phyloP scores from a whole-genome alignment of 768 basidiomycete species.

The Pleurotus djamor region DNA sequence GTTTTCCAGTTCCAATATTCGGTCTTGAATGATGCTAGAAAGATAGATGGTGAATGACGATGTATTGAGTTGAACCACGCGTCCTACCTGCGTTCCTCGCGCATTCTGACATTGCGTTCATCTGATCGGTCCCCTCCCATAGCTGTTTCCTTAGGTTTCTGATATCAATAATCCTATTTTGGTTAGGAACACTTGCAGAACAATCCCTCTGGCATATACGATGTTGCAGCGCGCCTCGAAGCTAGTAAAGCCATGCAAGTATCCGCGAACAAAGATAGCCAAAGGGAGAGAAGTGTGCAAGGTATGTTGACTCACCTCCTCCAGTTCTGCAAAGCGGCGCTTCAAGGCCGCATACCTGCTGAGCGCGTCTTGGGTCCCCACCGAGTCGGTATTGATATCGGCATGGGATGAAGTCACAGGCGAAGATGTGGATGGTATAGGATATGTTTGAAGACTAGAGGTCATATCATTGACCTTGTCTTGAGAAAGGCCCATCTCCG shows the following conservation, averaged over 20 bases:
- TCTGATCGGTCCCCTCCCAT: conserved; percentile 58
- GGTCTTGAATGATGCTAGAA: conserved; percentile 50
- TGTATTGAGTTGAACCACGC: background rate
- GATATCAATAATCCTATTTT: conserved; percentile 21
- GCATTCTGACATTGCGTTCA: conserved; percentile 60
- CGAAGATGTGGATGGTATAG: conserved; percentile 18
- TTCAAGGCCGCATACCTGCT: conserved; percentile 71
- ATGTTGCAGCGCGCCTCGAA: background rate
- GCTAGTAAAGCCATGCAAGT: background rate
- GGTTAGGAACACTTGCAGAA: conserved; percentile 19
- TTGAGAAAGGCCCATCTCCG: conserved; percentile 34
- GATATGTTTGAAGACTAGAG: conserved; percentile 28
- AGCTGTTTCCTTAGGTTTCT: conserved; percentile 61
- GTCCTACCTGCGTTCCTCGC: conserved; percentile 62
- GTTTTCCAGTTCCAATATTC: conserved; percentile 59
- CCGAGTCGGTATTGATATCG: conserved; percentile 25
- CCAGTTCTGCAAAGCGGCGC: conserved; percentile 62
- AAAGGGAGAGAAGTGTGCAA: conserved; percentile 17
- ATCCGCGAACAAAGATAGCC: background rate
- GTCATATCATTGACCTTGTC: conserved; percentile 54
- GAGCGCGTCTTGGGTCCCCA: conserved; percentile 41
- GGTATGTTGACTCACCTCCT: conserved; percentile 51
- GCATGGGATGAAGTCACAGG: conserved; percentile 26
- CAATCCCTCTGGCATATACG: conserved; percentile 13
- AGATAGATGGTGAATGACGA: background rate